Evolutionary conservation across 1,284 basidiomycete genomes (phyloP), one percentile per base, ranked within the genome.

Genomic region (Malassezia sp.): DNA sequence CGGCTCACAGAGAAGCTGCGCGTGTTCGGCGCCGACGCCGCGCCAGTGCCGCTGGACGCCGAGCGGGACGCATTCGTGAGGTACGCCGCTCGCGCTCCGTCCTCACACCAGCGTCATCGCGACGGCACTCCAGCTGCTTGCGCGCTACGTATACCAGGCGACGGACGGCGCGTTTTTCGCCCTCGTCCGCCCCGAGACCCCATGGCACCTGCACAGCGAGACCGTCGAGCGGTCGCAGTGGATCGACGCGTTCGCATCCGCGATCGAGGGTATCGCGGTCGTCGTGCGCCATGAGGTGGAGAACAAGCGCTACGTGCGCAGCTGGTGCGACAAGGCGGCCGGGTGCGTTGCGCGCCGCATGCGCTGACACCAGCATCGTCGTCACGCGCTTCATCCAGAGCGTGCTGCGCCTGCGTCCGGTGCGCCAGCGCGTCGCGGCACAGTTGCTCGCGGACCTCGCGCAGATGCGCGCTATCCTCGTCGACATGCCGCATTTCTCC

Each of bases 11-110:
- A 84, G 49, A 86, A 85, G 65, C 79, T 95, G 42, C 76, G 57
- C 49, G 76, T 79, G 0, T 80, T 82, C 30, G 83, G 79, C 64
- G 81, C 80, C 60, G 82, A 84, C 23, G 80, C 80, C 44, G 24
- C 24, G 14, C 37, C 42, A 8, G 75, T 97, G 30, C 82, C 81
- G 2, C 78, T 97, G 38, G 84, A 90, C 57, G 73, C 77, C 0
- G 89, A 97, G 68, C 78, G 83, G 38, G 88, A 95, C 48, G 73
- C 84, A 9, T 97, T 97, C 72, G 40, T 45, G 28, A n/a, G n/a
- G n/a, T n/a, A n/a, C n/a, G n/a, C n/a, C n/a, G n/a, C n/a, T n/a
- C n/a, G n/a, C n/a, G n/a, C n/a, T n/a, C n/a, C n/a, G n/a, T n/a
- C n/a, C n/a, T n/a, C n/a, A n/a, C n/a, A n/a, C n/a, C n/a, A 54